A percentile compares a stretch with the other conserved stretches of the same genome.
Evolutionary conservation across 768 basidiomycete genomes (phyloP).

Genomic region (Pleurotus salmoneostramineus): DNA sequence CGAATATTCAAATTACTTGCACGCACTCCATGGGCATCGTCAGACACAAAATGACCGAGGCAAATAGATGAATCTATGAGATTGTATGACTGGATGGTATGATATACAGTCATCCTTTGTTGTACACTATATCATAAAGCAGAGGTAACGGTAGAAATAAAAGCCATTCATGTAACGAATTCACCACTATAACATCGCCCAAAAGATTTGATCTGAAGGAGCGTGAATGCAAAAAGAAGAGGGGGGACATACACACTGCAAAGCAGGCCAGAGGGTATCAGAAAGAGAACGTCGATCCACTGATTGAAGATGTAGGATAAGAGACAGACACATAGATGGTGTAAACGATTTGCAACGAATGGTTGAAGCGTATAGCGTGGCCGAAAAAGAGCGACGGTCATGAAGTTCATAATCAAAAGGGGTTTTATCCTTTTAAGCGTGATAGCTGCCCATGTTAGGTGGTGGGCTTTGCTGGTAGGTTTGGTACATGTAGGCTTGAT

Average conservation of each 20-base stretch:
- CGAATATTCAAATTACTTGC: not conserved
- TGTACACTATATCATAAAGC: slow-evolving; percentile 34
- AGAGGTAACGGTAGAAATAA: slow-evolving; percentile 24
- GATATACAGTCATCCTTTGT: slow-evolving; percentile 30
- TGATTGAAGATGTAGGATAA: slow-evolving; percentile 32
- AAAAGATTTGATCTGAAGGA: slow-evolving; percentile 23
- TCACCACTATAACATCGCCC: slow-evolving; percentile 15
- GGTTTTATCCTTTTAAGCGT: slow-evolving; percentile 39
- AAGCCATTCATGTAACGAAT: slow-evolving; percentile 32
- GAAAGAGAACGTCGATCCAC: slow-evolving; percentile 22
- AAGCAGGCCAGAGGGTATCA: slow-evolving; percentile 27
- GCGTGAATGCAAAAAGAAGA: slow-evolving; percentile 14
- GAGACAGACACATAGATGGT: slow-evolving; percentile 24
- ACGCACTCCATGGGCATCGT: not conserved
- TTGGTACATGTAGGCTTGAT: slow-evolving; percentile 83
- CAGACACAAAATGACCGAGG: not conserved
- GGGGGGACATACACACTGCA: slow-evolving; percentile 27
- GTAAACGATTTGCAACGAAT: slow-evolving; percentile 24
- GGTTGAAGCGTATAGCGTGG: slow-evolving; percentile 26
- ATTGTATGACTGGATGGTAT: not conserved
- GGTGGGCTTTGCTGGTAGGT: slow-evolving; percentile 76
- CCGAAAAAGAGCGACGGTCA: slow-evolving; percentile 35
- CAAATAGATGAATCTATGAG: slow-evolving; percentile 3
- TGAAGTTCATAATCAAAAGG: slow-evolving; percentile 32
- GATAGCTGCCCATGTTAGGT: slow-evolving; percentile 77